Base-by-base conservation (phyloP, 1,284 basidiomycete genomes). In the Hypsizygus ulmarius region DNA sequence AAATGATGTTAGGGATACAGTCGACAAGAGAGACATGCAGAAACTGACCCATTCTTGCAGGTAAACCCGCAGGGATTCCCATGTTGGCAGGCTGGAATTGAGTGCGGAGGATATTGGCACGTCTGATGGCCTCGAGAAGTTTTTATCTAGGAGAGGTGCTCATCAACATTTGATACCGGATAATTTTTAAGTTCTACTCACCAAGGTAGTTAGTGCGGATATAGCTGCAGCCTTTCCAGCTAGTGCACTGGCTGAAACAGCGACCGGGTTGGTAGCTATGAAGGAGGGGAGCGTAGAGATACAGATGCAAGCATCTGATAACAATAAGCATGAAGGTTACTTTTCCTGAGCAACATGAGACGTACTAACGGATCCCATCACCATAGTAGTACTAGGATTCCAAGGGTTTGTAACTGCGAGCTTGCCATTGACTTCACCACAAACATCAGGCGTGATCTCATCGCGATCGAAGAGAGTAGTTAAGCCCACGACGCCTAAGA, bases 21-120 rank as follows among this genome's bases (percentile, higher is more conserved):
- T 37, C 19, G 29, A 25, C 43, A 11, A 27, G 25, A 12, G 4
- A 43, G 8, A 21, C 16, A 15, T 4, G 34, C 36, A 38, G 46
- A 3, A 14, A 51, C 64, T 53, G 60, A 77, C 52, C 75, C 75
- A 53, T 77, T 64, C 36, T 62, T 68, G 65, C 77, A 79, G 1
- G 54, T 55, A 53, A 78, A 79, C 28, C 65, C 65, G 52, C 77
- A 79, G 3, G 72, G 66, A 47, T 66, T 61, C 4, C 64, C 59
- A 0, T 39, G 37, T n/a, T 58, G 50, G 54, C 77, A 79, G 3
- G 49, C 10, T 0, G 74, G 68, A 3, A 56, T 45, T 2, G 71
- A 63, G 50, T 77, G 65, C 1, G 61, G 52, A 0, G 77, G 76
- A 56, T 73, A 78, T 1, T 57, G 50, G 61, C 77, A 79, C n/a